Evolutionary conservation across 495 filamentous ascomycete species (phyloP), one percentile per base, ranked within the genome.

Genomic region (Rusavskia elegans): DNA sequence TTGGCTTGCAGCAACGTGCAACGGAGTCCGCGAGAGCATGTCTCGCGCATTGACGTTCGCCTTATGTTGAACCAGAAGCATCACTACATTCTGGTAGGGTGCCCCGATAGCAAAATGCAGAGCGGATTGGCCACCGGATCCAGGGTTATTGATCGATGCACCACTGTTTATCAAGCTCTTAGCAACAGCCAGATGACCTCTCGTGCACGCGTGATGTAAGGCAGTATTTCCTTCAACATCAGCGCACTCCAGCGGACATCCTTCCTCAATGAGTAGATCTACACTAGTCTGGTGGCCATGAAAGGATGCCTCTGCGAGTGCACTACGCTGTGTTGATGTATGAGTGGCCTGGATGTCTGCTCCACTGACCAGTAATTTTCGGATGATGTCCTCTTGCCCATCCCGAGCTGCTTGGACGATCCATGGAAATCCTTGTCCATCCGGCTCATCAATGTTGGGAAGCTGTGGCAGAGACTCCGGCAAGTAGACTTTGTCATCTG

Each of bases 351-450:
- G 17, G 7, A 53, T 23, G n/a, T 53, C 41, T 11, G 44, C 51
- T 45, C 65, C 51, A 6, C 41, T 48, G 4, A 48, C 45, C n/a
- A 58, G 19, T 16, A 58, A 21, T 19, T 23, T 21, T 36, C 36
- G 30, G 7, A 52, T 40, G 9, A 44, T 40, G 7, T 56, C 49
- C 32, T 53, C 42, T n/a, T 58, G 30, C n/a, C 53, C 56, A 49
- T 58, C 49, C 10, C 56, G 53, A 25, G 56, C 35, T 21, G 49
- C 56, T 48, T 48, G 51, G 32, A 53, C 51, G 23, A 53, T 53
- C 51, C 51, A 53, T 5, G 51, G 51, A 25, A 53, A 53, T 3
- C 51, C 51, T 48, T 53, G 38, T n/a, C 17, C 35, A 35, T 53
- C 51, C 35, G 44, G 42, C 42, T 53, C 25, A 7, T 53, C 29